Evolutionary conservation across 148 eudicot species (phyloP), one percentile per base, ranked within the genome.

Genomic region (Fagopyrum tataricum): DNA sequence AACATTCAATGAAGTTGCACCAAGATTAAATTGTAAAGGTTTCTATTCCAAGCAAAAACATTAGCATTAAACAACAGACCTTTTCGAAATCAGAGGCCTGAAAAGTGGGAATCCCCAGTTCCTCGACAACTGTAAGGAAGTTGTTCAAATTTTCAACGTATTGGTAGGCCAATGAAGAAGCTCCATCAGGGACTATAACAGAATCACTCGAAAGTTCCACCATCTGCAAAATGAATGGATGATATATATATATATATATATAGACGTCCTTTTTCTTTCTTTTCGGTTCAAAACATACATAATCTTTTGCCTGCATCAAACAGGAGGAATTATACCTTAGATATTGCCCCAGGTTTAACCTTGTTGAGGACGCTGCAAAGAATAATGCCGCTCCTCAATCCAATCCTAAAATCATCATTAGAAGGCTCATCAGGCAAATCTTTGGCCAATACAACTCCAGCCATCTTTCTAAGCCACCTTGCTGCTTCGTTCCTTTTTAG

Each of bases 351-450:
- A 53, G 96, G 88, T 62, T 87, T 85, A 69, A 95, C 78, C 80
- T 87, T 90, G 81, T 95, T 95, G 67, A 95, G 87, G 44, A 84
- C 99, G 87, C 79, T 92, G 84, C 99, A 95, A 74, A 95, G 94
- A 56, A 95, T 79, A 61, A 90, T 92, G 15, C 99, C 97, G 70
- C 97, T 92, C 73, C 96, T 79, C 77, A 95, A 84, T 14, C 92
- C 96, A 14, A 90, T 84, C 78, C 97, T 84, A 77, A 95, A 95
- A 76, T 87, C 92, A 76, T 90, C 96, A 75, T 95, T 97, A 58
- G 96, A 90, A 23, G 99, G 97, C 79, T 92, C 88, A 77, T 93
- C 97, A 4, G 97, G 97, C 76, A 95, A 79, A 85, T 92, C 99
- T 79, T 87, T 95, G n/a, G 83, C 90, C 56, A 81, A 85, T 21